Percentiles rank a stretch among this genome's conserved stretches.
These are phyloP conservation scores for Verticillium nonalfalfae DNA, from an alignment of 2,329 filamentous ascomycete genomes.

Conservation along the genomic window DNA sequence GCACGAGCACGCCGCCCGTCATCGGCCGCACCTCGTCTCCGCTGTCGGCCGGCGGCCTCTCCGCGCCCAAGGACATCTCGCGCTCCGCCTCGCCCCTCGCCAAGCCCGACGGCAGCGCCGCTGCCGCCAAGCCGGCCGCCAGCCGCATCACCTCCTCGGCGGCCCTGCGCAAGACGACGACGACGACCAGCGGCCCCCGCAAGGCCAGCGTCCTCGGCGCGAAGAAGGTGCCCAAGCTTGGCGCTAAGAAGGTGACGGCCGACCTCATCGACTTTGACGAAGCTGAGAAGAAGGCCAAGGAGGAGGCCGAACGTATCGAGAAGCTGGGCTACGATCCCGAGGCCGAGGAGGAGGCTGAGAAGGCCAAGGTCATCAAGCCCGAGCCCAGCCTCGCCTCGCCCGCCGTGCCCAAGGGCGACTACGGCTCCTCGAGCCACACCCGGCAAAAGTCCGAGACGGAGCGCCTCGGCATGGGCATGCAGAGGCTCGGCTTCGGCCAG, in stretches of 20 bases:
- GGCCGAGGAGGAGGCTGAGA: conserved; percentile 58
- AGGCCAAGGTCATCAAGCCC: conserved; percentile 45
- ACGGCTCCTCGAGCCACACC: conserved; percentile 52
- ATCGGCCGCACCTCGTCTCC: conserved; percentile 81
- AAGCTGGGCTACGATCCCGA: conserved; percentile 95
- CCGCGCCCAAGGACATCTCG: conserved; percentile 62
- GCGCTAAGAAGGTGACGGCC: conserved; percentile 81
- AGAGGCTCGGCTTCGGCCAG: conserved; percentile 82
- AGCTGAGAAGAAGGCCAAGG: conserved; percentile 93
- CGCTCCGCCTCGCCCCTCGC: conserved; percentile 79
- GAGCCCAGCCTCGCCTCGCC: conserved; percentile 66
- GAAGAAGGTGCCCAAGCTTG: conserved; percentile 80
- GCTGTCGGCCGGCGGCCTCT: conserved; percentile 72
- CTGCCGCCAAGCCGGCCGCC: conserved; percentile 50
- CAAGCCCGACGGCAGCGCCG: conserved; percentile 42
- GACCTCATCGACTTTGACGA: conserved; percentile 93
- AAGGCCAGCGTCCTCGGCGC: conserved; percentile 82
- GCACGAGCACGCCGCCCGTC: conserved; percentile 78
- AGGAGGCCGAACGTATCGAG: conserved; percentile 92
- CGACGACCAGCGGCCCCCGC: conserved; percentile 57
- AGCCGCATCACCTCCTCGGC: conserved; percentile 72
- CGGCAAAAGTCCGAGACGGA: conserved; percentile 72
- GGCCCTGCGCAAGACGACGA: conserved; percentile 71
- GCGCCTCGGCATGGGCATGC: conserved; percentile 82
- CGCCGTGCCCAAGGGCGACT: conserved; percentile 58